phyloP scores from a whole-genome alignment of 2,329 filamentous ascomycete species.

The Colletotrichum destructivum region DNA sequence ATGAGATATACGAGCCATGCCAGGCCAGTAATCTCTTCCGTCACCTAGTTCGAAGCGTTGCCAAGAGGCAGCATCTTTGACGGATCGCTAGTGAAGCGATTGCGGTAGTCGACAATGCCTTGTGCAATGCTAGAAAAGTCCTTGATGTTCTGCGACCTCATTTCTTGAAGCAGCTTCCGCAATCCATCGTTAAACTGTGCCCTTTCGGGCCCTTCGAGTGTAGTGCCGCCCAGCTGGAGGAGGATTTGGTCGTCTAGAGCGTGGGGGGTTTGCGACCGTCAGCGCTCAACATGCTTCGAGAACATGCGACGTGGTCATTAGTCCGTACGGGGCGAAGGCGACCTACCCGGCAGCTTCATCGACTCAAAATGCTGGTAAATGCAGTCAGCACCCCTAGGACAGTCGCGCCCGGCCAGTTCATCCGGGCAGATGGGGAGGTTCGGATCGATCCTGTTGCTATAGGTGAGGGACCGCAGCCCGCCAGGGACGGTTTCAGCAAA shows the following conservation, averaged over 20 bases:
- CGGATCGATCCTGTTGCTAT: constrained; percentile 90
- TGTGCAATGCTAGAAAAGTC: constrained; percentile 78
- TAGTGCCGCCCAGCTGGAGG: constrained; percentile 77
- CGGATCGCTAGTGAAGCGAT: constrained; percentile 74
- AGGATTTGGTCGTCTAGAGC: constrained; percentile 80
- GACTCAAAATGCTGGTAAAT: constrained; percentile 84
- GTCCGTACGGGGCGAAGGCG: constrained; percentile 35
- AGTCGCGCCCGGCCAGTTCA: constrained; percentile 79
- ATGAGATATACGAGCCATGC: constrained; percentile 11
- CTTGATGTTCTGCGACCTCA: constrained; percentile 72
- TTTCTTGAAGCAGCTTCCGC: constrained; percentile 71
- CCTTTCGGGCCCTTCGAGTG: constrained; percentile 73
- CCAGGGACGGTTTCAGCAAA: constrained; percentile 79
- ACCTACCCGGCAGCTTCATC: constrained; percentile 84
- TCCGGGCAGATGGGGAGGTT: constrained; percentile 82
- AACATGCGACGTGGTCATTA: constrained; percentile 52
- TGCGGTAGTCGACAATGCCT: constrained; percentile 77
- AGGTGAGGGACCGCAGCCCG: constrained; percentile 91
- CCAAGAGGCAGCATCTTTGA: constrained; percentile 75
- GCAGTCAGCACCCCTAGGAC: constrained; percentile 80
- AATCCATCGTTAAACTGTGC: constrained; percentile 75
- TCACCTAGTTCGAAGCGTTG: constrained; percentile 56
- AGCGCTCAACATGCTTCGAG: constrained; percentile 56
- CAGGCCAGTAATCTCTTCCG: constrained; percentile 16
- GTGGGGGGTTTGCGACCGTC: constrained; percentile 56